Evolutionary conservation across 2,329 filamentous ascomycete genomes (phyloP).

Genomic region (Apiospora phragmitis): DNA sequence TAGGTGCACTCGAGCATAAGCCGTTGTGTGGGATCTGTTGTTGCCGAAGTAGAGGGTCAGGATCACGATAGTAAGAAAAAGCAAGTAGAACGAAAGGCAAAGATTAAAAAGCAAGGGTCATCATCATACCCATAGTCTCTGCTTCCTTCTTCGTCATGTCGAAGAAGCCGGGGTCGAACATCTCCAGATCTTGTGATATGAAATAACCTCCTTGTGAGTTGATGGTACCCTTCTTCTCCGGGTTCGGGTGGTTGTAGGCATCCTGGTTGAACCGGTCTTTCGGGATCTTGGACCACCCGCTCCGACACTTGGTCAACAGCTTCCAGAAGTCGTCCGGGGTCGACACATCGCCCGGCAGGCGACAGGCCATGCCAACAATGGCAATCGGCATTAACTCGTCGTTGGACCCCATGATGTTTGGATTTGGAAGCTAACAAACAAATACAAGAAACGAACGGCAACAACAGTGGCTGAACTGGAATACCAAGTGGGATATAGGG

Average conservation of each 20-base stretch:
- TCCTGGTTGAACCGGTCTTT: slow-evolving; percentile 32
- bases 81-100: neutral
- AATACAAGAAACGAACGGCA: slow-evolving; percentile 8
- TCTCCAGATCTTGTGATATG: slow-evolving; percentile 28
- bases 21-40: slow-evolving; percentile 29
- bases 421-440: neutral
- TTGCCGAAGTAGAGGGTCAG: neutral
- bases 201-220: slow-evolving; percentile 35
- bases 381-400: slow-evolving; percentile 26
- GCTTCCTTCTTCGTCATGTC: slow-evolving; percentile 37
- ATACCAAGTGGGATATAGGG: neutral
- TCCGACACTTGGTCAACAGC: slow-evolving; percentile 29
- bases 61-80: neutral
- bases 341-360: slow-evolving; percentile 30
- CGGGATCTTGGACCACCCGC: slow-evolving; percentile 32
- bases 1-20: slow-evolving; percentile 34
- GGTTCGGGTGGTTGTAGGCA: slow-evolving; percentile 36
- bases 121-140: slow-evolving; percentile 33
- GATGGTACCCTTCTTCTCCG: slow-evolving; percentile 32
- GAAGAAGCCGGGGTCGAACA: slow-evolving; percentile 37
- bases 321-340: slow-evolving; percentile 33
- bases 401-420: slow-evolving; percentile 12
- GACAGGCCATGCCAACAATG: slow-evolving; percentile 35
- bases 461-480: neutral
- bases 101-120: slow-evolving; percentile 18